phyloP scores from a whole-genome alignment of 768 basidiomycete species.

The Macrolepiota fuliginosa region DNA sequence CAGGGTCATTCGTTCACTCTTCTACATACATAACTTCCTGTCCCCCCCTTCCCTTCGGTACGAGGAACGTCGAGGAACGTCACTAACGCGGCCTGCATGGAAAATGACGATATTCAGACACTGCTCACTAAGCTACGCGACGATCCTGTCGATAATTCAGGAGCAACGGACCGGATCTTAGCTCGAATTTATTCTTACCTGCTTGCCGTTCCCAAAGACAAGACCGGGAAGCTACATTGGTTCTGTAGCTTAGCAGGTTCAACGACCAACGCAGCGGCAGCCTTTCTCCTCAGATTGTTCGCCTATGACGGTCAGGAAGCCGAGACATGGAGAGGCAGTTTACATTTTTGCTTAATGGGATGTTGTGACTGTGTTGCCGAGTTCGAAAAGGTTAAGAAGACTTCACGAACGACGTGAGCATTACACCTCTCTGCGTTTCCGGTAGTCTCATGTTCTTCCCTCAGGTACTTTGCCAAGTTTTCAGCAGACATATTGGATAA shows the following conservation, averaged over 20 bases:
- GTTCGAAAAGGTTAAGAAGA: conserved; percentile 61
- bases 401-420: conserved; percentile 72
- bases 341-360: conserved; percentile 51
- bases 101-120: conserved; percentile 35
- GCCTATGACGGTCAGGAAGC: conserved; percentile 68
- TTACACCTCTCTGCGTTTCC: not conserved
- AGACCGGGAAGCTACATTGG: conserved; percentile 63
- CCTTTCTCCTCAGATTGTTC: conserved; percentile 78
- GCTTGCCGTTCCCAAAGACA: conserved; percentile 39
- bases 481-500: conserved; percentile 40
- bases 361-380: conserved; percentile 74
- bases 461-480: conserved; percentile 77
- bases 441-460: conserved; percentile 10
- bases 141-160: conserved; percentile 50
- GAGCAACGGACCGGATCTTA: conserved; percentile 47
- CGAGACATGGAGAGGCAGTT: conserved; percentile 57
- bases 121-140: conserved; percentile 58
- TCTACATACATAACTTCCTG: not conserved
- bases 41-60: not conserved
- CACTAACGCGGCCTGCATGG: not conserved
- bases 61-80: not conserved
- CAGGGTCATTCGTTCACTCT: not conserved
- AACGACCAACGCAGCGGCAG: conserved; percentile 63
- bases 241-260: conserved; percentile 67
- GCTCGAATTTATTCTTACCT: conserved; percentile 51